Base-by-base conservation (phyloP, 495 filamentous ascomycete genomes). In the Neohortaea acidophila region DNA sequence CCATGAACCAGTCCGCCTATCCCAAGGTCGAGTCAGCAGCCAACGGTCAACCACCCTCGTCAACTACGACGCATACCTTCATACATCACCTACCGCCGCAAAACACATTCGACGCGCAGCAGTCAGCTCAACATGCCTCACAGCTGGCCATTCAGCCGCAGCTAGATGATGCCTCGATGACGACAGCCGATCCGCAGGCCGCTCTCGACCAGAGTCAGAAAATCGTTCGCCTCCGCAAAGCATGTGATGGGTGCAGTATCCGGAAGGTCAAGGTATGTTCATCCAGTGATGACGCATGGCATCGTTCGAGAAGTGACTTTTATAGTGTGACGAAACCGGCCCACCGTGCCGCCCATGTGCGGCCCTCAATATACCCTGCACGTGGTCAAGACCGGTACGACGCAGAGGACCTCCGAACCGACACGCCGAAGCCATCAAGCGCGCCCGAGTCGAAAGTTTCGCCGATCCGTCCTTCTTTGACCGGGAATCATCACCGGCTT, bases 401-500 rank as follows among this genome's bases (percentile, higher is more conserved):
- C 71, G 84, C 13, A 73, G 84, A 41, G 84, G 84, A 0, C 84
- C 84, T 13, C 82, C 82, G 1, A 93, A 93, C 52, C 72, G 75
- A 44, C 81, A 85, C 58, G 84, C 80, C 32, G 83, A 87, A 57
- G 77, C 75, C 1, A 72, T 86, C 26, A 91, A 86, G 55, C 71
- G 68, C 41, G 69, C 72, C 21, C 69, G 70, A 15, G 50, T 75
- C 2, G 73, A 73, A 17, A 39, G 39, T 20, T 28, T 13, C 10
- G 41, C 44, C 2, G 36, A 30, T 8, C 54, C 59, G 43, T 44
- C 37, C 9, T 45, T 45, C 5, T 31, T 51, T 43, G 48, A 38
- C 14, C 53, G 52, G 1, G 44, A 52, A 12, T 57, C 54, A 13
- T 62, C 64, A 1, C 62, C 67, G 45, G 38, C 56, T 1, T 65